Percentiles rank a stretch among this genome's conserved stretches.
These are phyloP conservation scores for Volutella citrinella DNA, from an alignment of 2,329 filamentous ascomycete species.

Conservation along the genomic window DNA sequence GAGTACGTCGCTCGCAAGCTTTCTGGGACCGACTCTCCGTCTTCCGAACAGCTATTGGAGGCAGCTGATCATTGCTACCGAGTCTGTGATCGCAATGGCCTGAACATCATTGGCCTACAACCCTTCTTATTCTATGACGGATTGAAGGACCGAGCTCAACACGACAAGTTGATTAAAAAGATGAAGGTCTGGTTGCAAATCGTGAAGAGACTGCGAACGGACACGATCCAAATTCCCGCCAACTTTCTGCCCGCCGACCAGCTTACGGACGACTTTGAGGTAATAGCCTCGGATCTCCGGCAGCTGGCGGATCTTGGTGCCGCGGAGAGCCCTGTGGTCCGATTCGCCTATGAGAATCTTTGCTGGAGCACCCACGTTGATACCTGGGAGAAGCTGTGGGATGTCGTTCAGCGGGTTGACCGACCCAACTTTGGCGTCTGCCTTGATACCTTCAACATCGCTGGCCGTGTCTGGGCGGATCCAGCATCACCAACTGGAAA, in stretches of 20 bases:
- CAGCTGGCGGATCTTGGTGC: conserved; percentile 65
- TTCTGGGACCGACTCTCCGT: conserved; percentile 26
- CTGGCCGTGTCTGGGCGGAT: conserved; percentile 66
- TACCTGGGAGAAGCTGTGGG: conserved; percentile 69
- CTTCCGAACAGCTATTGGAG: conserved; percentile 41
- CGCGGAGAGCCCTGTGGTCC: conserved; percentile 50
- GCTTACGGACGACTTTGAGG: conserved; percentile 42
- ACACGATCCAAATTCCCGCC: conserved; percentile 70
- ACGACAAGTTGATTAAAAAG: conserved; percentile 65
- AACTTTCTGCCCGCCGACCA: conserved; percentile 56
- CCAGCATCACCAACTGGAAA: conserved; percentile 51
- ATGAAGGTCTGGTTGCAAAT: conserved; percentile 61
- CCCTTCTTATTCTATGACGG: conserved; percentile 76
- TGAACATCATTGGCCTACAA: conserved; percentile 64
- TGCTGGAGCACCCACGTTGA: conserved; percentile 67
- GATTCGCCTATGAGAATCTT: conserved; percentile 70
- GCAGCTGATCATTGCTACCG: conserved; percentile 53
- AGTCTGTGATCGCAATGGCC: conserved; percentile 50
- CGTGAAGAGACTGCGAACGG: conserved; percentile 62
- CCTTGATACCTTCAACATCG: conserved; percentile 75
- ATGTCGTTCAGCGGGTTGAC: conserved; percentile 60
- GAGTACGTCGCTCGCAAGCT: conserved; percentile 51
- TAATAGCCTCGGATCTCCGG: conserved; percentile 61
- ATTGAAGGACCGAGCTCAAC: conserved; percentile 57
- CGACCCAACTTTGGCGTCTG: conserved; percentile 71